A percentile compares a stretch with the other conserved stretches of the same genome.
phyloP scores from a whole-genome alignment of 305 asterid genomes.

The Fraxinus ornus region DNA sequence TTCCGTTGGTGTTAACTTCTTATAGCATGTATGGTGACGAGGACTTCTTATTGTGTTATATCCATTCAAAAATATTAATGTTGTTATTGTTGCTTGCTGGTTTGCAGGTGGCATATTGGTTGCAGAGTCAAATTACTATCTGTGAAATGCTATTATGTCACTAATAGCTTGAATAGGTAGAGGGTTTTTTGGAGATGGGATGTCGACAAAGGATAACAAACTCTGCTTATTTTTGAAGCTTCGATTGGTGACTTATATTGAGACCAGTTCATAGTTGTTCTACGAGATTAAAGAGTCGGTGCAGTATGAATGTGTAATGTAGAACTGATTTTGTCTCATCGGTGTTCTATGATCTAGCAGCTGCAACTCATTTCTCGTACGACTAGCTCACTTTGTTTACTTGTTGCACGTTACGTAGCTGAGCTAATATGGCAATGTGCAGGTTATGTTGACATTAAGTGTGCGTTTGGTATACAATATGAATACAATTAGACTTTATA shows the following conservation, averaged over 20 bases:
- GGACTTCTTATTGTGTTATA: neutral
- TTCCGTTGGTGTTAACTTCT: neutral
- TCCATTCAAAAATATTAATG: neutral
- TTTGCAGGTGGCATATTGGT: conserved; percentile 17
- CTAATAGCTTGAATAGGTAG: conserved; percentile 19
- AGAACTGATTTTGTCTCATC: conserved; percentile 13
- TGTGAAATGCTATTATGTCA: conserved; percentile 13
- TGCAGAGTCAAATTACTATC: conserved; percentile 1
- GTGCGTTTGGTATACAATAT: neutral
- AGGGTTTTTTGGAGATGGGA: conserved; percentile 10
- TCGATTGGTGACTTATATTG: conserved; percentile 9
- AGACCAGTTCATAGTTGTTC: conserved; percentile 14
- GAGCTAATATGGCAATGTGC: neutral
- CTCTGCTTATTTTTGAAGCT: conserved; percentile 20
- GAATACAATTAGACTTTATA: too few relatives aligned
- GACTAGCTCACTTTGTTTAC: neutral
- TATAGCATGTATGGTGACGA: neutral
- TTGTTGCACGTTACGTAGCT: neutral
- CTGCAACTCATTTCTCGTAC: neutral
- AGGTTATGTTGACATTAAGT: neutral
- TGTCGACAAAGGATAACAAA: conserved; percentile 12
- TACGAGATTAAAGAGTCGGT: conserved; percentile 8
- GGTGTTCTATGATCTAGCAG: conserved; percentile 16
- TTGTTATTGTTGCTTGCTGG: conserved; percentile 6
- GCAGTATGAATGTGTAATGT: conserved; percentile 26